phyloP scores from a whole-genome alignment of 441 rosid species.

The Kokia cookei region DNA sequence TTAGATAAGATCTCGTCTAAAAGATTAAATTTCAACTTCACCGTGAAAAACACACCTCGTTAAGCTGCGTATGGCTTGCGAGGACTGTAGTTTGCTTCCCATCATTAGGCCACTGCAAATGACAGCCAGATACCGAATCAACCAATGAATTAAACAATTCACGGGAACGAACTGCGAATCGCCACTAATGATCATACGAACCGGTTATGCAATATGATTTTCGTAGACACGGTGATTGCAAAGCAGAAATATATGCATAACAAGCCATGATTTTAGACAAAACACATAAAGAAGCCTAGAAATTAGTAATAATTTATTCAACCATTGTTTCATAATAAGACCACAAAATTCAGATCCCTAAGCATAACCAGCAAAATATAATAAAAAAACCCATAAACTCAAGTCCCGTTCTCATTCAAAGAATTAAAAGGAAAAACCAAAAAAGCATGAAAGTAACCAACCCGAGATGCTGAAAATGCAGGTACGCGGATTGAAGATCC shows the following conservation, averaged over 20 bases:
- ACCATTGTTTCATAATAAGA: neutral
- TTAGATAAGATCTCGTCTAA: neutral
- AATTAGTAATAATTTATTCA: neutral
- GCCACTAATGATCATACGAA: neutral
- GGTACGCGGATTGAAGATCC: conserved; percentile 8
- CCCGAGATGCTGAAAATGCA: conserved; percentile 41
- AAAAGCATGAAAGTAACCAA: conserved; percentile 11
- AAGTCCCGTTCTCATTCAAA: neutral
- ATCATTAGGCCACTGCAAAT: conserved; percentile 31
- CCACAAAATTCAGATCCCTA: neutral
- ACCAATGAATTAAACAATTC: neutral
- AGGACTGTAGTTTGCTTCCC: conserved; percentile 33
- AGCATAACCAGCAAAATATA: neutral
- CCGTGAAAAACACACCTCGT: conserved; percentile 40
- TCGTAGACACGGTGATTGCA: neutral
- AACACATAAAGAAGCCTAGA: neutral
- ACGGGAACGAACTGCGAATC: neutral
- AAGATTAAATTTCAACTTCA: conserved; percentile 6
- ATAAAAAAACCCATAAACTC: neutral
- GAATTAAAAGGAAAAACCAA: neutral
- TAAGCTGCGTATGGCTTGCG: conserved; percentile 47
- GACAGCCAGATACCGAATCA: neutral
- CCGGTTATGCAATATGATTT: neutral
- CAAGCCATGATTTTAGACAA: neutral
- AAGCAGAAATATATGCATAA: neutral